Evolutionary conservation across 2,329 filamentous ascomycete species (phyloP).

Genomic region (Didymella glomerata): DNA sequence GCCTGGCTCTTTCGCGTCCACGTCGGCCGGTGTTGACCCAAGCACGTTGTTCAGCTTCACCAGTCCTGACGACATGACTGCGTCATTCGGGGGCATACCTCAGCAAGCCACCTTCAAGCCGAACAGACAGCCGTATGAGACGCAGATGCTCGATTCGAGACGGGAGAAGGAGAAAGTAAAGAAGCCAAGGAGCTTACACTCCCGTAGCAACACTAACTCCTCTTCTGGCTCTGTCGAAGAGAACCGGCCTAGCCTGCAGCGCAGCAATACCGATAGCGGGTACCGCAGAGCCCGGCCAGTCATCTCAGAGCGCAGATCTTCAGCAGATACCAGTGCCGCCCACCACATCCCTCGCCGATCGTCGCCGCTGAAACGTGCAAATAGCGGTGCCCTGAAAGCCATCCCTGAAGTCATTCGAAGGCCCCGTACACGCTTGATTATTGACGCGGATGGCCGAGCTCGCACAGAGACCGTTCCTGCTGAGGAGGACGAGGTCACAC

Average conservation of each 20-base stretch:
- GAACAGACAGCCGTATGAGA: constrained; percentile 52
- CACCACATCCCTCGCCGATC: constrained; percentile 53
- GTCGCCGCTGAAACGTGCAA: constrained; percentile 58
- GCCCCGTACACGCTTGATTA: constrained; percentile 55
- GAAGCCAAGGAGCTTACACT: constrained; percentile 47
- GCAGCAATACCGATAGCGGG: constrained; percentile 59
- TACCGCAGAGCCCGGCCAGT: constrained; percentile 41
- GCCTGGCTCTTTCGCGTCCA: constrained; percentile 46
- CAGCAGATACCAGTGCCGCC: constrained; percentile 29
- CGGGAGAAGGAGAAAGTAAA: constrained; percentile 47
- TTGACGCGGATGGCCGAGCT: constrained; percentile 59
- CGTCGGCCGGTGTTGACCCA: constrained; percentile 57
- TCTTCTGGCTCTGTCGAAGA: constrained; percentile 49
- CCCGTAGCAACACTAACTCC: constrained; percentile 52
- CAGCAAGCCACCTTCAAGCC: constrained; percentile 30
- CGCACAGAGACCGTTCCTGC: constrained; percentile 56
- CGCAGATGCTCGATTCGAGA: constrained; percentile 45
- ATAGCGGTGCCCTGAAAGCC: constrained; percentile 52
- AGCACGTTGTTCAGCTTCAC: constrained; percentile 57
- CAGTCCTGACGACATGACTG: constrained; percentile 35
- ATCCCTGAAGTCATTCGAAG: constrained; percentile 57
- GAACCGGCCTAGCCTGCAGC: constrained; percentile 48
- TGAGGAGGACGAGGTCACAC: constrained; percentile 48
- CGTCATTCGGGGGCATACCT: constrained; percentile 42
- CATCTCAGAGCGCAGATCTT: constrained; percentile 43